Evolutionary conservation across 768 basidiomycete species (phyloP).

Genomic region (Chiua virens): DNA sequence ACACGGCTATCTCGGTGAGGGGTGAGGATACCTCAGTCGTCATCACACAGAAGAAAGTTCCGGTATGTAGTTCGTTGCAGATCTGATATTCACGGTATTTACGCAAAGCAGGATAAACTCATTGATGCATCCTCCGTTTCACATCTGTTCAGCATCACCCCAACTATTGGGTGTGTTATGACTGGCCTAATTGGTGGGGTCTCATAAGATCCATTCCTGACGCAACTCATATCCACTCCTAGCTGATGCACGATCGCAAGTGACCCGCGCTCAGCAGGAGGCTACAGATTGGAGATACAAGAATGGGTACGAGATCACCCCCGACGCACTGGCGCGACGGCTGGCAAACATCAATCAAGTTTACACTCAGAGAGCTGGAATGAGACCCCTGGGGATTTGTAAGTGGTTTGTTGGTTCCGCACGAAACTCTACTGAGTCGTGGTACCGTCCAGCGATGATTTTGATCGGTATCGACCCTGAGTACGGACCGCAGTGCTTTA

Average conservation of each 20-base stretch:
- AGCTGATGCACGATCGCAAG: slow-evolving; percentile 95
- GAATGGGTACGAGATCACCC: slow-evolving; percentile 97
- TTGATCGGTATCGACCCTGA: slow-evolving; percentile 91
- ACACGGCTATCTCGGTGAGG: slow-evolving; percentile 89
- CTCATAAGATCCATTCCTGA: neutral
- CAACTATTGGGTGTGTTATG: slow-evolving; percentile 96
- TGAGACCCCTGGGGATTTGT: slow-evolving; percentile 97
- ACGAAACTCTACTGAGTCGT: neutral
- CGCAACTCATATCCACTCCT: slow-evolving; percentile 1
- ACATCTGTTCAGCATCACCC: slow-evolving; percentile 94
- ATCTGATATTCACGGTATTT: neutral
- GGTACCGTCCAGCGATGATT: slow-evolving; percentile 73
- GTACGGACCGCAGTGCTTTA: slow-evolving; percentile 94
- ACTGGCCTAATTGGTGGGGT: slow-evolving; percentile 89
- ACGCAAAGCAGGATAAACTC: slow-evolving; percentile 79
- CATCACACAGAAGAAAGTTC: slow-evolving; percentile 98
- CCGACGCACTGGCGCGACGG: slow-evolving; percentile 91
- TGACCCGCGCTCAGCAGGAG: slow-evolving; percentile 80
- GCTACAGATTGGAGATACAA: slow-evolving; percentile 94
- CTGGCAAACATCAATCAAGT: slow-evolving; percentile 99
- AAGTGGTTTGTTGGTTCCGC: slow-evolving; percentile 27
- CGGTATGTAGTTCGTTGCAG: slow-evolving; percentile 54
- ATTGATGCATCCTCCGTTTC: slow-evolving; percentile 93
- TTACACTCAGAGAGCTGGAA: slow-evolving; percentile 95
- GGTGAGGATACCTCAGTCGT: slow-evolving; percentile 95